phyloP scores from a whole-genome alignment of 2,329 filamentous ascomycete genomes.

The Epichloe scottii region DNA sequence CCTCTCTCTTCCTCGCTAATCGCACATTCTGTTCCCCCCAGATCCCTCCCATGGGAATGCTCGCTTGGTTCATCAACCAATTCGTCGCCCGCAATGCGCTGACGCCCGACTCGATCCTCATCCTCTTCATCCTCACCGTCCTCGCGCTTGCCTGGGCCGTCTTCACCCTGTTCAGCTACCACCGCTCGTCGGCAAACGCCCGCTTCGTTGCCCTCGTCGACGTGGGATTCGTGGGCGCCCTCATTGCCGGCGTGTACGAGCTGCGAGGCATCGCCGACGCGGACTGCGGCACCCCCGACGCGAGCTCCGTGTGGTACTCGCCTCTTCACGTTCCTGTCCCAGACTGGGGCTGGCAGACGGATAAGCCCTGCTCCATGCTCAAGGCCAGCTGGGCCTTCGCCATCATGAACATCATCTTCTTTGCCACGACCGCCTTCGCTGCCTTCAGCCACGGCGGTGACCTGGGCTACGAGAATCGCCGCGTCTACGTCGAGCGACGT shows the following conservation, averaged over 20 bases:
- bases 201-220: conserved; percentile 49
- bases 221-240: conserved; percentile 47
- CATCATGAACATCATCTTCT: conserved; percentile 78
- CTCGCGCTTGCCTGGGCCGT: conserved; percentile 51
- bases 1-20: background rate
- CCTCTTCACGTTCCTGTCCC: conserved; percentile 40
- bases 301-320: conserved; percentile 37
- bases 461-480: conserved; percentile 27
- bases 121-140: conserved; percentile 55
- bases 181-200: conserved; percentile 48
- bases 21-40: conserved; percentile 15
- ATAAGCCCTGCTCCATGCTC: conserved; percentile 82
- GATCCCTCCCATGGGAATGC: conserved; percentile 55
- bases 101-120: conserved; percentile 49
- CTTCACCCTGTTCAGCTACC: conserved; percentile 54
- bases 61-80: conserved; percentile 51
- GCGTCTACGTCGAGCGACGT: conserved; percentile 11
- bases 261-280: conserved; percentile 46
- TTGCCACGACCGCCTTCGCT: conserved; percentile 62
- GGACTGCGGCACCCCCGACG: conserved; percentile 51
- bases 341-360: conserved; percentile 38
- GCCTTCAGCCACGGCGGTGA: conserved; percentile 48
- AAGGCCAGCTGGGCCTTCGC: conserved; percentile 82
- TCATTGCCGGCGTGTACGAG: conserved; percentile 50
- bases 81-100: conserved; percentile 44